These are phyloP conservation scores for Diplocarpon mali DNA, from an alignment of 2,329 filamentous ascomycete species.

Conservation along the genomic window DNA sequence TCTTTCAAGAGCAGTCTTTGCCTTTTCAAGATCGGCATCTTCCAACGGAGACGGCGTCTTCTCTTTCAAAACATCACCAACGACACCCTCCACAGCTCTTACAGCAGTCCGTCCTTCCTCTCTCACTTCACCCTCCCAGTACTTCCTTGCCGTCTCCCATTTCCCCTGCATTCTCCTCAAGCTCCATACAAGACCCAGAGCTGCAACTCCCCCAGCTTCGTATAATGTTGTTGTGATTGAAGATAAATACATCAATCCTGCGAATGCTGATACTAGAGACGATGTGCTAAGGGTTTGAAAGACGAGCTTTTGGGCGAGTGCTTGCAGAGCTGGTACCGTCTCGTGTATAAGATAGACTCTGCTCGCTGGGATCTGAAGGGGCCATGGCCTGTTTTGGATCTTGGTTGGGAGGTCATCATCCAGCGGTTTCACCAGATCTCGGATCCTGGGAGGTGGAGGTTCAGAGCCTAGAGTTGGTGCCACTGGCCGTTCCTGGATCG, in stretches of 20 bases:
- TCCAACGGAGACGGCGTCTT: conserved; percentile 7
- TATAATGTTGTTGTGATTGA: conserved; percentile 42
- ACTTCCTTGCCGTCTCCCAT: conserved; percentile 49
- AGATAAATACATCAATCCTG: conserved; percentile 45
- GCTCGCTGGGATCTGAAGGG: conserved; percentile 59
- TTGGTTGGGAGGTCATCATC: conserved; percentile 11
- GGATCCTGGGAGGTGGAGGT: conserved; percentile 12
- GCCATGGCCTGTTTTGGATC: conserved; percentile 42
- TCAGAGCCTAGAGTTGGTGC: conserved; percentile 7
- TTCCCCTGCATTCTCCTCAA: conserved; percentile 47
- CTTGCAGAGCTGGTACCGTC: conserved; percentile 60
- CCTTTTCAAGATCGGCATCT: conserved; percentile 17
- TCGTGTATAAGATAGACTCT: conserved; percentile 55
- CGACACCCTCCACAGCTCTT: conserved; percentile 41
- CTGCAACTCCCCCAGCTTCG: conserved; percentile 51
- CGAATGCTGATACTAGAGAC: conserved; percentile 44
- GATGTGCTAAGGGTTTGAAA: conserved; percentile 62
- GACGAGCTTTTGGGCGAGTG: conserved; percentile 62
- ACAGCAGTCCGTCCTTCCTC: conserved; percentile 56
- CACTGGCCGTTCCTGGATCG: conserved; percentile 1
- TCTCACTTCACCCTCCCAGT: conserved; percentile 56
- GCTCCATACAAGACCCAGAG: conserved; percentile 49
- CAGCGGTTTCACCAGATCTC: conserved; percentile 14
- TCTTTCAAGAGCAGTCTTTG: conserved; percentile 12
- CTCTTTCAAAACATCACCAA: conserved; percentile 35